These are phyloP conservation scores for Candida pseudoglaebosa DNA, from an alignment of 805 yeast species.

Conservation along the genomic window DNA sequence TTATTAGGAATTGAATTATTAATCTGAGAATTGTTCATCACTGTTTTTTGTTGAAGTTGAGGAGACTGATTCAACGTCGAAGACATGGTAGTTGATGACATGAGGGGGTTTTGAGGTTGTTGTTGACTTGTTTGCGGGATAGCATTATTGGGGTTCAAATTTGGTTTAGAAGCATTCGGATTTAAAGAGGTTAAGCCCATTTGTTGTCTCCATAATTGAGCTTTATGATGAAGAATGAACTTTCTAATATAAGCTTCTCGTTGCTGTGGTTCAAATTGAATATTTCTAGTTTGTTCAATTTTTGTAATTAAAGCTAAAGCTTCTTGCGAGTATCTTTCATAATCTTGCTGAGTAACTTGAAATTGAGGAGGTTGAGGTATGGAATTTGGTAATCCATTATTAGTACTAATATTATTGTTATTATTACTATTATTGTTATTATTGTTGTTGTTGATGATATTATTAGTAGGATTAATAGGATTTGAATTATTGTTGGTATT, in stretches of 20 bases:
- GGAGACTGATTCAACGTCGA: constrained; percentile 3
- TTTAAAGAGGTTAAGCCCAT: constrained; percentile 11
- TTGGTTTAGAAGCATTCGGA: constrained; percentile 10
- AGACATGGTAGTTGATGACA: constrained; percentile 2
- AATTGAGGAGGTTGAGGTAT: constrained; percentile 25
- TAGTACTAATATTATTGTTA: background rate
- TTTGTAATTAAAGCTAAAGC: constrained; percentile 36
- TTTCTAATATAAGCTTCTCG: constrained; percentile 36
- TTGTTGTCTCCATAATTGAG: constrained; percentile 26
- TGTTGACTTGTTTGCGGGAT: constrained; percentile 6
- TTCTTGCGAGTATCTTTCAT: constrained; percentile 33
- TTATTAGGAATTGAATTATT: background rate
- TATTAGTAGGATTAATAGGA: background rate
- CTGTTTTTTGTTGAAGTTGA: constrained; percentile 3
- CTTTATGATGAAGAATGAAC: constrained; percentile 38
- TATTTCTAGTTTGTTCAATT: constrained; percentile 33
- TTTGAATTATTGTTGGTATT: background rate
- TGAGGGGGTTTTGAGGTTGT: background rate
- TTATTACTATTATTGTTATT: background rate
- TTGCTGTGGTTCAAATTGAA: constrained; percentile 32
- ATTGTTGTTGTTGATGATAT: background rate
- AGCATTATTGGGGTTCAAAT: constrained; percentile 3
- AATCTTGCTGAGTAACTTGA: constrained; percentile 35
- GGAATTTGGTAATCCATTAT: constrained; percentile 4
- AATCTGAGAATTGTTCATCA: background rate